Base-by-base conservation (phyloP, 139 green algal species). In the Micractinium sp. region DNA sequence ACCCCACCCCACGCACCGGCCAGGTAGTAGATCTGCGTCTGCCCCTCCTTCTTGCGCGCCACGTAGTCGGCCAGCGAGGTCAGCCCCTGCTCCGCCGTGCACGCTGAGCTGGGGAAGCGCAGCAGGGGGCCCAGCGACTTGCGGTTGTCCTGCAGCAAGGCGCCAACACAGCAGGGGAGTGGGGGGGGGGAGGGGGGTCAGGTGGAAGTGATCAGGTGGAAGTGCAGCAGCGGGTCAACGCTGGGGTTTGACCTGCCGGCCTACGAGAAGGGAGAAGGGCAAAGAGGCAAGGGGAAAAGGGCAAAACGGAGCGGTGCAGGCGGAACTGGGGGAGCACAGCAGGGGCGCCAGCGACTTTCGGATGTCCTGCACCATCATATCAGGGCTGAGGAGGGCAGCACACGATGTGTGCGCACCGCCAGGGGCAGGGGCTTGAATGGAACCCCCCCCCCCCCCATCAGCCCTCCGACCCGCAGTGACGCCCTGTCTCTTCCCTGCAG, bases 11-110 rank as follows among this genome's bases (percentile, higher is more conserved):
- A 56, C 47, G 38, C 90, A 15, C 94, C 93, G 15, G 95, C 97
- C 85, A 99, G 95, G 94, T 97, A 99, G 95, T 97, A 99, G 90
- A 99, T 99, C 80, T 75, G 84, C 89, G 96, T 96, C 95, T 99
- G 97, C 16, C 90, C 94, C 90, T 97, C 94, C 93, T 99, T 97
- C 97, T 99, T 99, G 76, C 96, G 89, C 25, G 74, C 88, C 16
- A 98, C 92, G 85, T 99, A 99, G 19, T 98, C 93, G 27, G 96
- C 92, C 67, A 99, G 92, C 38, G 91, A 93, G 60, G 95, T 94
- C 29, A 95, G 27, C 31, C 67, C 66, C 66, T 87, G 22, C 83
- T 87, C 83, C 14, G 67, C 83, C 14, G 66, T 41, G 29, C 25
- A 23, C 25, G 66, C 38, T 14, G 66, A 81, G 67, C 66, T 81